Evolutionary conservation across 1,139 yeast genomes (phyloP).

Genomic region (Suhomyces choctaworum): DNA sequence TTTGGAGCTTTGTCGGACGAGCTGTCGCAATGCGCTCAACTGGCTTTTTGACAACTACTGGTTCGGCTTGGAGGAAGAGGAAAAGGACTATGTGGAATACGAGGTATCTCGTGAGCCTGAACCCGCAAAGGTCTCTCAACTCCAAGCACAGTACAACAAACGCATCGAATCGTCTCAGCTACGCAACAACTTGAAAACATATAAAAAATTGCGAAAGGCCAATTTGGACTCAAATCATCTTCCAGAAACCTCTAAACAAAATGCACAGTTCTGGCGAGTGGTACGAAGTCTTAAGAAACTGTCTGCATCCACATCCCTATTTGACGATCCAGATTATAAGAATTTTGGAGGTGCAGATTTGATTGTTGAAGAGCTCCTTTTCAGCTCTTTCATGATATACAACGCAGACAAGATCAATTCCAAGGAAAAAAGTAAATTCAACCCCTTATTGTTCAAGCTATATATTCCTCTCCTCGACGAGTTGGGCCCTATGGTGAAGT

Average conservation of each 20-base stretch:
- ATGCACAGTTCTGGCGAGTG: slow-evolving; percentile 41
- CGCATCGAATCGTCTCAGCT: slow-evolving; percentile 8
- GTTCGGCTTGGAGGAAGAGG: slow-evolving; percentile 44
- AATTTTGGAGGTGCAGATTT: slow-evolving; percentile 13
- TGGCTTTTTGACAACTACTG: slow-evolving; percentile 84
- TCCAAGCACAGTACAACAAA: slow-evolving; percentile 1
- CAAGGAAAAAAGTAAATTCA: slow-evolving; percentile 25
- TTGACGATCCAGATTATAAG: slow-evolving; percentile 5
- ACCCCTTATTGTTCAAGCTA: slow-evolving; percentile 29
- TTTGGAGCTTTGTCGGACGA: slow-evolving; percentile 60
- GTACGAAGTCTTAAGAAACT: slow-evolving; percentile 19
- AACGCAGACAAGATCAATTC: slow-evolving; percentile 20
- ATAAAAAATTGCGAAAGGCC: slow-evolving; percentile 45
- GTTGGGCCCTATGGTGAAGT: slow-evolving; percentile 27
- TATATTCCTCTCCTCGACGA: slow-evolving; percentile 37
- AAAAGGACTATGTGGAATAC: slow-evolving; percentile 25
- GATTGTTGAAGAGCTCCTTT: slow-evolving; percentile 20
- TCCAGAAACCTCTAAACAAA: slow-evolving; percentile 32
- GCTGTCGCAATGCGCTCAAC: slow-evolving; percentile 58
- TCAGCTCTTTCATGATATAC: slow-evolving; percentile 31
- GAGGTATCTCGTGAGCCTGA: slow-evolving; percentile 3
- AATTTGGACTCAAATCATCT: slow-evolving; percentile 40
- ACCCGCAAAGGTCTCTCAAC: not conserved
- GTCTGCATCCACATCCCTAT: slow-evolving; percentile 2
- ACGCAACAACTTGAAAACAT: slow-evolving; percentile 25